Evolutionary conservation across 176 grass and related monocot genomes (phyloP).

Genomic region (Lolium rigidum): DNA sequence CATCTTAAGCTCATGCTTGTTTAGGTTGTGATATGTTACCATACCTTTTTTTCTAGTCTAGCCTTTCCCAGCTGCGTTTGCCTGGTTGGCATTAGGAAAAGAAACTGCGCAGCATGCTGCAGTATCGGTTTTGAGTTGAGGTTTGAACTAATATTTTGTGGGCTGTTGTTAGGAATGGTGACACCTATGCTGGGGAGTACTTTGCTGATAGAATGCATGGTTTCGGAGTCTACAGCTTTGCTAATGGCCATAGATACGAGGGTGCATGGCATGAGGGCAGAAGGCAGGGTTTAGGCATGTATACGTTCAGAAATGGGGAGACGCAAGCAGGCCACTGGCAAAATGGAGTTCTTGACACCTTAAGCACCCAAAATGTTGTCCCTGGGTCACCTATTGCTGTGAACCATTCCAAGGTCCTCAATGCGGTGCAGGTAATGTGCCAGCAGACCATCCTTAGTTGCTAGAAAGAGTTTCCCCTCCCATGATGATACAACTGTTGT

Average conservation of each 20-base stretch:
- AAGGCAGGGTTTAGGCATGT: conserved; percentile 97
- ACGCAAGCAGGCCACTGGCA: conserved; percentile 99
- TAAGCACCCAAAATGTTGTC: conserved; percentile 79
- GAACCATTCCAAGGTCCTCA: conserved; percentile 92
- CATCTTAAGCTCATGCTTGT: background rate
- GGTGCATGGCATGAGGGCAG: conserved; percentile 98
- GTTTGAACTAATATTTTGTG: conserved; percentile 42
- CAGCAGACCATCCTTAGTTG: background rate
- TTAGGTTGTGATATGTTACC: background rate
- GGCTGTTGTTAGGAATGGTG: conserved; percentile 77
- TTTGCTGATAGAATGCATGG: conserved; percentile 99
- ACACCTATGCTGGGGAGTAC: conserved; percentile 93
- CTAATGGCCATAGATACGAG: conserved; percentile 95
- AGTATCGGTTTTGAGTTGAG: background rate
- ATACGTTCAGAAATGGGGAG: conserved; percentile 97
- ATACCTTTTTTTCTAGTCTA: conserved; percentile 24
- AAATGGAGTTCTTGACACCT: conserved; percentile 76
- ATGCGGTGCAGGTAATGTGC: conserved; percentile 82
- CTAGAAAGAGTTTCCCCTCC: conserved; percentile 14
- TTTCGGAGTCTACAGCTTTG: conserved; percentile 97
- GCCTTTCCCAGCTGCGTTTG: background rate
- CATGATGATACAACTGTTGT: conserved; percentile 14
- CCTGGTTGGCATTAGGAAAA: conserved; percentile 3
- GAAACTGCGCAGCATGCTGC: background rate
- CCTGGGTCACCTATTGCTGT: conserved; percentile 81